Evolutionary conservation across 2,329 filamentous ascomycete genomes (phyloP).

Genomic region (Zymoseptoria pseudotritici): DNA sequence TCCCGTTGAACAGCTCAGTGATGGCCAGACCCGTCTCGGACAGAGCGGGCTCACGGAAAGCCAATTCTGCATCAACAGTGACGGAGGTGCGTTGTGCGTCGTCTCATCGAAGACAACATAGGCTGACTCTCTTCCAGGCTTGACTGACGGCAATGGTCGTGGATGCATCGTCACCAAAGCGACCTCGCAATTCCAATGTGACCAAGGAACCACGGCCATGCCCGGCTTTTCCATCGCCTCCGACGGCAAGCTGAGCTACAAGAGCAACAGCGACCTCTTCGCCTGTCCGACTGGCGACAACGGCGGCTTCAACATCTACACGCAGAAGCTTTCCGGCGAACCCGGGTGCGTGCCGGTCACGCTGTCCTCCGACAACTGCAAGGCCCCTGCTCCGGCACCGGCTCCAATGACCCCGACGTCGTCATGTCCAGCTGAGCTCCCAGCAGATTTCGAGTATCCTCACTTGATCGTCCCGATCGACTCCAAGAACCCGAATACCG

Average conservation of each 20-base stretch:
- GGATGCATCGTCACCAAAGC: slow-evolving; percentile 58
- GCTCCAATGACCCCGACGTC: slow-evolving; percentile 4
- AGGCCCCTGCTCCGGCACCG: slow-evolving; percentile 5
- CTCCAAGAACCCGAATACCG: slow-evolving; percentile 45
- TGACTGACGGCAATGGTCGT: slow-evolving; percentile 50
- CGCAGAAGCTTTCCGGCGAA: slow-evolving; percentile 33
- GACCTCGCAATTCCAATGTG: slow-evolving; percentile 56
- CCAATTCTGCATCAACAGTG: slow-evolving; percentile 49
- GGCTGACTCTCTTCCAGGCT: slow-evolving; percentile 17
- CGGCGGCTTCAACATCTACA: slow-evolving; percentile 51
- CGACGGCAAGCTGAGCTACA: slow-evolving; percentile 46
- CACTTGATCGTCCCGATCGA: slow-evolving; percentile 58
- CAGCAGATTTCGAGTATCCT: slow-evolving; percentile 41
- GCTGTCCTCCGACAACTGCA: slow-evolving; percentile 24
- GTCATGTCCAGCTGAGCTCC: slow-evolving; percentile 26
- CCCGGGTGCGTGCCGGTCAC: slow-evolving; percentile 45
- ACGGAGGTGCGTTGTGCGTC: slow-evolving; percentile 30
- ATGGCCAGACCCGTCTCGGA: slow-evolving; percentile 56
- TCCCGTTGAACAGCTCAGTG: slow-evolving; percentile 51
- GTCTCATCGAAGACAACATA: neutral
- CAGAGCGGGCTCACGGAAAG: slow-evolving; percentile 34
- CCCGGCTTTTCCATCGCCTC: slow-evolving; percentile 51
- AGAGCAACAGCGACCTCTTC: slow-evolving; percentile 49
- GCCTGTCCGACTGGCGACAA: slow-evolving; percentile 53
- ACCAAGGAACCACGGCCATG: slow-evolving; percentile 44